A percentile compares a stretch with the other conserved stretches of the same genome.
phyloP scores from a whole-genome alignment of 2,329 filamentous ascomycete genomes.

The Purpureocillium takamizusanense region DNA sequence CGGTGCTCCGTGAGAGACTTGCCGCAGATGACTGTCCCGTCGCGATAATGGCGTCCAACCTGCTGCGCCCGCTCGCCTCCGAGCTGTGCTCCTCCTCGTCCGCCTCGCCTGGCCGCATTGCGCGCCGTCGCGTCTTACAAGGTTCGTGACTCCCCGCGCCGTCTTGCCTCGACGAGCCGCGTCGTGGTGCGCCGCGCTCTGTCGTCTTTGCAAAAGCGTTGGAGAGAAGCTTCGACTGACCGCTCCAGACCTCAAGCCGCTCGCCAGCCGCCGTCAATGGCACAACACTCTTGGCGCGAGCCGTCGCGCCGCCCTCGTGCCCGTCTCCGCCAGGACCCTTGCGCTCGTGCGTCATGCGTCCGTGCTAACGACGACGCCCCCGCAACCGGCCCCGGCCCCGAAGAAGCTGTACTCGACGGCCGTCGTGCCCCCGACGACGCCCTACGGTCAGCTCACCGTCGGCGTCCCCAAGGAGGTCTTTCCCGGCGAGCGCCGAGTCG shows the following conservation, averaged over 20 bases:
- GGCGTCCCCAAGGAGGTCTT: slow-evolving; percentile 75
- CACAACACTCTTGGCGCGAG: slow-evolving; percentile 22
- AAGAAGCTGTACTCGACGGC: slow-evolving; percentile 30
- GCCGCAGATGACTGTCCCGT: slow-evolving; percentile 18
- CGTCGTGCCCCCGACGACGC: slow-evolving; percentile 36
- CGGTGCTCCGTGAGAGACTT: background rate
- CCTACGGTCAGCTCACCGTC: slow-evolving; percentile 65
- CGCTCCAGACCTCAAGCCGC: slow-evolving; percentile 9
- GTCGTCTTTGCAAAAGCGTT: too few species aligned
- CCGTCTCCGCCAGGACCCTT: slow-evolving; percentile 20
- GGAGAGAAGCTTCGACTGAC: too few species aligned
- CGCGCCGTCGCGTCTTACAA: slow-evolving; percentile 13
- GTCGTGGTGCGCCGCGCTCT: background rate
- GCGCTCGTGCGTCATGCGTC: slow-evolving; percentile 31
- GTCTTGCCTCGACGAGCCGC: background rate
- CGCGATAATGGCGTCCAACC: slow-evolving; percentile 22
- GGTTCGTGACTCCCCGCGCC: slow-evolving; percentile 6
- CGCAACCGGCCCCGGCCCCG: slow-evolving; percentile 10
- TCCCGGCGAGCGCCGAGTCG: slow-evolving; percentile 71
- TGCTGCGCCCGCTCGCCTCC: slow-evolving; percentile 23
- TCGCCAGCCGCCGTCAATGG: slow-evolving; percentile 25
- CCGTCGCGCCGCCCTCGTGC: slow-evolving; percentile 17
- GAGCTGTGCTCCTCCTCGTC: slow-evolving; percentile 18
- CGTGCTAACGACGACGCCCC: slow-evolving; percentile 15
- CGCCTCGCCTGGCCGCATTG: slow-evolving; percentile 14